phyloP scores from a whole-genome alignment of 2,329 filamentous ascomycete genomes.

The Aspergillus pseudonomiae region DNA sequence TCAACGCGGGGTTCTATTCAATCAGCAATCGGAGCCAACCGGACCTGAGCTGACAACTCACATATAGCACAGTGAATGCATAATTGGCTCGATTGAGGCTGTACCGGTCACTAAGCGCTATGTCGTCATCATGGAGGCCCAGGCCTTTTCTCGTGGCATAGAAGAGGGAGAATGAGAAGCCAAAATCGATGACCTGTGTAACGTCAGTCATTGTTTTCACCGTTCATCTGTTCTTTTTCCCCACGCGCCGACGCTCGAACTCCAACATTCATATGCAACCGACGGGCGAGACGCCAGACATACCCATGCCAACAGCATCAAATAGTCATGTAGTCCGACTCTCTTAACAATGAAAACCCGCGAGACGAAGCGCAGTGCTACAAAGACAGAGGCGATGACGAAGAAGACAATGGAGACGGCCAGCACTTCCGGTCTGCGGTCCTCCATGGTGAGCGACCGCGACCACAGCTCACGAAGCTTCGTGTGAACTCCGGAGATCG shows the following conservation, averaged over 20 bases:
- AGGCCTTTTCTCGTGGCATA: conserved; percentile 48
- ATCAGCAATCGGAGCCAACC: background rate
- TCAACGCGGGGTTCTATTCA: conserved; percentile 76
- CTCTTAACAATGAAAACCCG: conserved; percentile 72
- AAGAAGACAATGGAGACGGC: conserved; percentile 54
- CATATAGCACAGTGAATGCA: conserved; percentile 64
- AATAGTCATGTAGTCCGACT: conserved; percentile 75
- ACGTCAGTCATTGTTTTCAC: background rate
- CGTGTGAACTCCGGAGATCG: background rate
- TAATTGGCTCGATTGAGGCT: conserved; percentile 56
- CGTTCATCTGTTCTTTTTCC: background rate
- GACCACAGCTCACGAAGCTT: background rate
- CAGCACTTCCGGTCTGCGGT: conserved; percentile 42
- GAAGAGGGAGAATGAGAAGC: conserved; percentile 51
- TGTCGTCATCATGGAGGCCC: conserved; percentile 45
- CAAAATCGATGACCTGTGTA: conserved; percentile 46
- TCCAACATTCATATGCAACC: conserved; percentile 2
- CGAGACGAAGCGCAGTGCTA: conserved; percentile 72
- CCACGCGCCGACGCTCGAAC: background rate
- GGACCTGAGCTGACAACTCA: conserved; percentile 36
- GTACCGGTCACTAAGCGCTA: conserved; percentile 32
- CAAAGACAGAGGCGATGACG: conserved; percentile 71
- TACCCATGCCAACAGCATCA: conserved; percentile 79
- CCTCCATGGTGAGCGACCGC: conserved; percentile 31
- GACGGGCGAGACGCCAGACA: conserved; percentile 15